Evolutionary conservation across 805 yeast species (phyloP), one percentile per base, ranked within the genome.

Genomic region (Hanseniaspora occidentalis): DNA sequence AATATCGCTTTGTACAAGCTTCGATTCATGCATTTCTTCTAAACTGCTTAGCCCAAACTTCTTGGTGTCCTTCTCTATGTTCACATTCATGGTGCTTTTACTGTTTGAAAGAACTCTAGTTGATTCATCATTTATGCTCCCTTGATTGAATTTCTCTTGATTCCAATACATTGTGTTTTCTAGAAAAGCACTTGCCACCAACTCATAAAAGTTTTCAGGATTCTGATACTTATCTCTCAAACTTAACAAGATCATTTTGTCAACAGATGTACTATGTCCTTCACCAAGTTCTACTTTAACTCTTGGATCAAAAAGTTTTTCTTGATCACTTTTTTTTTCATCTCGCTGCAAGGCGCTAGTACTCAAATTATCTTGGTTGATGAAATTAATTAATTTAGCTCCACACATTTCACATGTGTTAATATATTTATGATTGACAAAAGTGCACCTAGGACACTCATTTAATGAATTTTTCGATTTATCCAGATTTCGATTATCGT

Each of bases 331-430:
- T 36, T 4, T 45, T 40, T 23, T 45, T n/a, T n/a, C n/a, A n/a
- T n/a, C n/a, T n/a, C n/a, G n/a, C n/a, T n/a, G n/a, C n/a, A n/a
- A n/a, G n/a, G n/a, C n/a, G n/a, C n/a, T n/a, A n/a, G n/a, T n/a
- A n/a, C n/a, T n/a, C n/a, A n/a, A n/a, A 50, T 49, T 45, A 42
- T 49, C 19, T 50, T 53, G 33, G 52, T 59, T 38, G 40, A 35
- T 9, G 4, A 42, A 38, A 22, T 50, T 42, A 3, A 61, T 59
- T 20, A 79, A 54, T 17, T 65, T 64, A 0, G 79, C 65, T 0
- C 95, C 96, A 61, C 97, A 89, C 53, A 92, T 70, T 57, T 89
- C 98, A 58, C 98, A 89, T 46, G 66, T 68, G 27, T 67, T 59
- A 66, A 89, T 65, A 2, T 83, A 74, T 0, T 86, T 82, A 56